Evolutionary conservation across 805 yeast genomes (phyloP).

Genomic region (Candida montana): DNA sequence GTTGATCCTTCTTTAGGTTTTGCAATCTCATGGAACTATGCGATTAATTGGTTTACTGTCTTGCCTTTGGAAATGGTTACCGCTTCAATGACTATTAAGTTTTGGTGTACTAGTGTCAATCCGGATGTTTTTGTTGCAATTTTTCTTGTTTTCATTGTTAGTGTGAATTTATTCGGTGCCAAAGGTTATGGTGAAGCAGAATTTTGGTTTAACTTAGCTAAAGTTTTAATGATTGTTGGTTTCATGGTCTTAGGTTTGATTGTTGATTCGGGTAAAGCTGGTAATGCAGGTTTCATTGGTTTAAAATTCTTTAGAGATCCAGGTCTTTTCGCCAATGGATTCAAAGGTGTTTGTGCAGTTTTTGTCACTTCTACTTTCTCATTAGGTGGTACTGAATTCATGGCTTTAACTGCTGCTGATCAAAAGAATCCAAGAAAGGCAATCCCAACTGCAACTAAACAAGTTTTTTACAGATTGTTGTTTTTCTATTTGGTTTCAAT

Average conservation of each 20-base stretch:
- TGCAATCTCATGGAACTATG: constrained; percentile 56
- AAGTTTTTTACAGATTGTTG: constrained; percentile 59
- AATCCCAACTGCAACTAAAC: constrained; percentile 59
- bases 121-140: constrained; percentile 54
- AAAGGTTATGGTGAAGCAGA: constrained; percentile 69
- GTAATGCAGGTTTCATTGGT: constrained; percentile 52
- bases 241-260: constrained; percentile 52
- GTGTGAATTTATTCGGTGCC: constrained; percentile 54
- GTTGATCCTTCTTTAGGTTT: constrained; percentile 56
- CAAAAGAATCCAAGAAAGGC: constrained; percentile 53
- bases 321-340: constrained; percentile 40
- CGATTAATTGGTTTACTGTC: constrained; percentile 49
- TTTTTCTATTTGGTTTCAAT: constrained; percentile 52
- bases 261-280: constrained; percentile 55
- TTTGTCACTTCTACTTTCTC: constrained; percentile 60
- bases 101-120: constrained; percentile 38
- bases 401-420: constrained; percentile 65
- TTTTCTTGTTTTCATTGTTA: constrained; percentile 45
- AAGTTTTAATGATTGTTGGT: constrained; percentile 54
- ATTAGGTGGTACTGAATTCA: constrained; percentile 61
- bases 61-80: constrained; percentile 53
- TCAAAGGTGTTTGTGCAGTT: constrained; percentile 62
- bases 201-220: constrained; percentile 47
- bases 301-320: constrained; percentile 55
- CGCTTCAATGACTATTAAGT: constrained; percentile 45